These are phyloP conservation scores for Fusarium cyanostomum DNA, from an alignment of 2,329 filamentous ascomycete species.

Conservation along the genomic window DNA sequence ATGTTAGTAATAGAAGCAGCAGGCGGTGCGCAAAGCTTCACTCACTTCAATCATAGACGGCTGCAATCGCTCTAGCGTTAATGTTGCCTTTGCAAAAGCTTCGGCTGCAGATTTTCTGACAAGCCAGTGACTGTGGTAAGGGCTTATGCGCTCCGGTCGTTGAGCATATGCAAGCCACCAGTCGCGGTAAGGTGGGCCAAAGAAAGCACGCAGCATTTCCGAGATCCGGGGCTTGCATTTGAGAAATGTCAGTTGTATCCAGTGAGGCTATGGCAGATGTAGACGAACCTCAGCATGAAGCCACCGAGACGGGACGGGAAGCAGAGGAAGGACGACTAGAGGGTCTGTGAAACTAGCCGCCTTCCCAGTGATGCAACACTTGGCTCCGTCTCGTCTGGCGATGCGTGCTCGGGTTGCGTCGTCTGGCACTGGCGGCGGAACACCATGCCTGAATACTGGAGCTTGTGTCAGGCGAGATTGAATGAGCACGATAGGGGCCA, in stretches of 20 bases:
- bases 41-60: conserved; percentile 45
- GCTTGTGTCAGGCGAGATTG: neutral
- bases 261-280: no score
- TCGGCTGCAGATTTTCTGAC: conserved; percentile 40
- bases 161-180: conserved; percentile 45
- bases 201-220: conserved; percentile 42
- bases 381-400: conserved; percentile 8
- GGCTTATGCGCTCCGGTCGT: conserved; percentile 13
- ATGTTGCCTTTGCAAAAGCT: conserved; percentile 34
- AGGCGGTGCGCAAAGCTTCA: neutral
- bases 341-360: conserved; percentile 1
- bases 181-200: conserved; percentile 41
- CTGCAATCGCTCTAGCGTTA: conserved; percentile 38
- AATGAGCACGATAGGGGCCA: neutral
- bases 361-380: conserved; percentile 27
- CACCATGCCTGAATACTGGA: neutral
- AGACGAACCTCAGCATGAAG: conserved; percentile 1
- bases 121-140: conserved; percentile 43
- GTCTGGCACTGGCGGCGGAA: neutral
- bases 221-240: neutral
- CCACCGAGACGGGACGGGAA: conserved; percentile 12
- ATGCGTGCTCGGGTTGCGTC: neutral
- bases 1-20: neutral
- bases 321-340: conserved; percentile 4
- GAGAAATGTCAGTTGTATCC: neutral